These are phyloP conservation scores for Lactarius sp. DNA, from an alignment of 768 basidiomycete genomes.

Conservation along the genomic window DNA sequence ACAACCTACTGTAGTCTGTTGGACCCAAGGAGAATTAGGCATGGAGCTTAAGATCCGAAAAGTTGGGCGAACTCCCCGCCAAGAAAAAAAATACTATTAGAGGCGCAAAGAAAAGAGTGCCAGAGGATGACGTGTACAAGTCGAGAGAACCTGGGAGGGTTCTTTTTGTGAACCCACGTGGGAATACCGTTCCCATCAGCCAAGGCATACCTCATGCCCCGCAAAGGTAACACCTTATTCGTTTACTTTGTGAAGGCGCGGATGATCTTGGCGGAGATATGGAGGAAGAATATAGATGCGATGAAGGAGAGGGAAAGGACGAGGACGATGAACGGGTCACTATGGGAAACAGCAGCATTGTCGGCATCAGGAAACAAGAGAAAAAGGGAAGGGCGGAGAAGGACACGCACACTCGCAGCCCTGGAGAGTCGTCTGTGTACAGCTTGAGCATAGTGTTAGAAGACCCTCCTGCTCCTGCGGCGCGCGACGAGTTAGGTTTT, in stretches of 20 bases:
- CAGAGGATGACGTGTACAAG: conserved; percentile 10
- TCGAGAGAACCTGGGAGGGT: neutral
- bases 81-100: neutral
- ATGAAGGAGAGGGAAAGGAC: conserved; percentile 96
- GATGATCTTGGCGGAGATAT: conserved; percentile 93
- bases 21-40: neutral
- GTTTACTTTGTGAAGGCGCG: conserved; percentile 60
- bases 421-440: conserved; percentile 97
- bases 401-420: conserved; percentile 85
- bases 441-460: conserved; percentile 98
- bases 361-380: neutral
- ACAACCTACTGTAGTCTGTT: neutral
- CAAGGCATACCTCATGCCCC: neutral
- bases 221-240: neutral
- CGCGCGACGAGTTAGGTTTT: conserved; percentile 81
- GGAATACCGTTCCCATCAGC: neutral
- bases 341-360: conserved; percentile 31
- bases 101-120: neutral
- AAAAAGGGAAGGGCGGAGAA: neutral
- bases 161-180: neutral
- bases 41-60: neutral
- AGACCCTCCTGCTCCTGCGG: conserved; percentile 93
- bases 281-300: conserved; percentile 97
- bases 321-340: conserved; percentile 95
- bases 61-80: neutral